Base-by-base conservation (phyloP, 148 eudicot species). In the Vaccinium darrowii region DNA sequence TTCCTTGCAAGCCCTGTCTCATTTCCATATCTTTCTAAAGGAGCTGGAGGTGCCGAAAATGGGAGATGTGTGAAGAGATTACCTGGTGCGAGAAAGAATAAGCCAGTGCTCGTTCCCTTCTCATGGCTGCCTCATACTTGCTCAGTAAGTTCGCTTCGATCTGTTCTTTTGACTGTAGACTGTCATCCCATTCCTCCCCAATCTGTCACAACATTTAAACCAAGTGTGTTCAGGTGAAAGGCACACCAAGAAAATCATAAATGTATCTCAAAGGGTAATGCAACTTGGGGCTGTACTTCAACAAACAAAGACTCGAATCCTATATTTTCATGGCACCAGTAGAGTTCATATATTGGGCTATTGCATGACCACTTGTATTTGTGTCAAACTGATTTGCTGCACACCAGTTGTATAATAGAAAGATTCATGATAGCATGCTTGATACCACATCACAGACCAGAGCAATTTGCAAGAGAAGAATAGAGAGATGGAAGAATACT, bases 41-140 rank as follows among this genome's bases (percentile, higher is more conserved):
- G 73, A 78, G 76, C 74, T 79, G 47, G 84, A 54, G 78, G 76
- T 72, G 76, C 16, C 19, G 84, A 47, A 33, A 54, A 19, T 54
- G n/a, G 63, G 73, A 21, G 30, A 43, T 39, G 43, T 81, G 83
- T 73, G 49, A 86, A 84, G 76, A 81, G 30, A 72, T 87, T 93
- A 96, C 99, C 96, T 96, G 99, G 88, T 96, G 98, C 82, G 95
- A 91, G 84, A 89, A 95, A 69, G 99, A 95, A 92, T 97, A 97
- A 85, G 99, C 99, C 84, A 95, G 73, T 52, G 99, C 95, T 83
- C 95, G 89, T 81, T 97, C 98, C 88, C 99, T 90, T 90, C 98
- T 95, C 90, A 97, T 91, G 36, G 98, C 88, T 53, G 99, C 99
- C 84, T 97, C 99, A 76, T 91, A 95, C 89, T 94, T 94, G 90